phyloP scores from a whole-genome alignment of 768 basidiomycete genomes.

The Pisolithus marmoratus region DNA sequence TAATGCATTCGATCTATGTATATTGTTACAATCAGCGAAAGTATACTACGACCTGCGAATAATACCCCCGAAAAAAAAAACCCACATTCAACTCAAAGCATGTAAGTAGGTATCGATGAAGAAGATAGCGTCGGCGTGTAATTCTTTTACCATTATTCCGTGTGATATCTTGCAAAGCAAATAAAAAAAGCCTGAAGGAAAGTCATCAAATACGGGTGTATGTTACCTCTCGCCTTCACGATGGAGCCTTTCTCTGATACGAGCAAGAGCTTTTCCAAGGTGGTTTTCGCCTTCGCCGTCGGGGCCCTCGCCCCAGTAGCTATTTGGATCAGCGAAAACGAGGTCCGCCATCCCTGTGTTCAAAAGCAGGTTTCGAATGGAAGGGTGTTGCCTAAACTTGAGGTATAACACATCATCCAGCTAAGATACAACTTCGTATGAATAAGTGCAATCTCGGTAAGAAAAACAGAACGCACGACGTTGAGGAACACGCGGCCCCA shows the following conservation, averaged over 20 bases:
- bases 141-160: not conserved
- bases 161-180: too few relatives aligned
- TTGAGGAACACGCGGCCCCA: slow-evolving; percentile 51
- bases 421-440: slow-evolving; percentile 27
- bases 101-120: not conserved
- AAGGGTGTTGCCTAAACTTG: slow-evolving; percentile 69
- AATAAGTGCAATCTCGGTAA: not conserved
- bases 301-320: slow-evolving; percentile 63
- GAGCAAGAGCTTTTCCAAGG: slow-evolving; percentile 55
- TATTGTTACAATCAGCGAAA: not conserved
- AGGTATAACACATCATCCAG: slow-evolving; percentile 62
- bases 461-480: slow-evolving; percentile 34
- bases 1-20: not conserved
- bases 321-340: slow-evolving; percentile 52
- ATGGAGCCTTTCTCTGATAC: slow-evolving; percentile 45
- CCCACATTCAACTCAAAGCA: slow-evolving; percentile 7
- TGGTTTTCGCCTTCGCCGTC: slow-evolving; percentile 50
- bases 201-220: not conserved
- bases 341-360: slow-evolving; percentile 46
- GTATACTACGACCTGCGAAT: not conserved
- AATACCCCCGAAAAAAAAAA: slow-evolving; percentile 7
- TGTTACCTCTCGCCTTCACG: slow-evolving; percentile 20
- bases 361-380: slow-evolving; percentile 49
- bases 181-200: too few relatives aligned
- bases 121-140: not conserved